Base-by-base conservation (phyloP, 1,284 basidiomycete genomes). In the Ustilago nuda region DNA sequence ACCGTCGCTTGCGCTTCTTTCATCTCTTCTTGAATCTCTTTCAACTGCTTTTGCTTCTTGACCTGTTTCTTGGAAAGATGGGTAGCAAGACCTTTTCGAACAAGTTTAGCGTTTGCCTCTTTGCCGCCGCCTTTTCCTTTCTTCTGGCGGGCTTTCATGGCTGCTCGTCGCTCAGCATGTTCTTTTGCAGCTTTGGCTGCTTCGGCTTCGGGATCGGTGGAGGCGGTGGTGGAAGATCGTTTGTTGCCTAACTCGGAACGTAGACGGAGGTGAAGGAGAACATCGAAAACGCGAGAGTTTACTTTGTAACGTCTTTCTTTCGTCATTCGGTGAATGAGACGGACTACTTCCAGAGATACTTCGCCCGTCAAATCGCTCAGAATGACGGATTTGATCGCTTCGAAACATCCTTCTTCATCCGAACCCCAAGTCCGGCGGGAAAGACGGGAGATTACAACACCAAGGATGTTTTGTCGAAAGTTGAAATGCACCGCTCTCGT, bases 401-500 rank as follows among this genome's bases (percentile, higher is more conserved):
- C 88, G 30, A 93, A 89, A 85, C 96, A 97, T 51, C 92, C 88
- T 79, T 94, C 91, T 54, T 93, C 94, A 54, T 91, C 89, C 91
- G 93, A 46, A 46, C 61, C 67, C 83, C 82, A 85, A 11, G 15
- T 56, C 3, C 69, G 48, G 79, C 91, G 91, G 79, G 94, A 96
- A 61, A 99, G 87, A 17, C 91, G 90, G 57, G 92, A 91, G 19
- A 99, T 91, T 55, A 99, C 88, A 57, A 92, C 92, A 66, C 91
- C 92, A 90, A 98, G 93, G 78, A 99, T 90, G 87, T 99, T 98
- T 78, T 91, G 89, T 56, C 93, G 91, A 87, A 97, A 99, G 88
- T 99, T 99, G 90, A 99, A 99, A 87, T 99, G 95, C 11, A 94
- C 93, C 71, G 92, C 91, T 76, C 93, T 91, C 23, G 89, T 89